Base-by-base conservation (phyloP, 1,139 yeast genomes). In the Protomyces pachydermus region DNA sequence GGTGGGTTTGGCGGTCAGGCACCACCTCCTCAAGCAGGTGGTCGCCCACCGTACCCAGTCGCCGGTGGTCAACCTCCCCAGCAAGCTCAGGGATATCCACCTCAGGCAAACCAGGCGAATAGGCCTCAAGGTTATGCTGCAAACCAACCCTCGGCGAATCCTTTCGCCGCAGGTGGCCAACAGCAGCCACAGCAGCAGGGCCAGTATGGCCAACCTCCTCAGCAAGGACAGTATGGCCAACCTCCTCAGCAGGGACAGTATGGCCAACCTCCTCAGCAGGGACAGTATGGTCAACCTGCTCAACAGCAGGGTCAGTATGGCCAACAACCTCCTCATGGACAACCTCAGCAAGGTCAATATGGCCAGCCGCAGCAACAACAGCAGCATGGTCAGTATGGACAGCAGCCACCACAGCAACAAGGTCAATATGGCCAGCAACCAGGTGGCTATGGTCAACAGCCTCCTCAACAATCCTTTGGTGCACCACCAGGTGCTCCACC, bases 291-390 rank as follows among this genome's bases (percentile, higher is more conserved):
- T 16, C 35, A 23, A 16, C 23, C 23, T 2, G 53, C 25, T n/a
- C 57, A 54, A n/a, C 51, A 35, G 50, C 70, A 58, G 67, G 66
- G 32, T 70, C 71, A n/a, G 72, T 52, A 58, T 48, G 55, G 55
- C 18, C 60, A 56, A 37, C 60, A 56, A n/a, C 52, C 14, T 12
- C 16, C 16, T n/a, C 16, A 37, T 9, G 42, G 42, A 37, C 42
- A 23, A 38, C 58, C 42, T 32, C 48, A 35, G 12, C 57, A 28
- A 38, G 57, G 57, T 18, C 54, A 51, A 28, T 51, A 50, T 18
- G 54, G 54, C 8, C 55, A 28, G 32, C 32, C 32, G 32, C 32
- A 28, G 32, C 32, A 45, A 18, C 52, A 39, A n/a, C 64, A 42
- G 51, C 65, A 64, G 52, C 52, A 35, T 42, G 34, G 66, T 25